Conservation (phyloP, 108 stramenopile genomes). For the Cyclotella distinguenda region DNA sequence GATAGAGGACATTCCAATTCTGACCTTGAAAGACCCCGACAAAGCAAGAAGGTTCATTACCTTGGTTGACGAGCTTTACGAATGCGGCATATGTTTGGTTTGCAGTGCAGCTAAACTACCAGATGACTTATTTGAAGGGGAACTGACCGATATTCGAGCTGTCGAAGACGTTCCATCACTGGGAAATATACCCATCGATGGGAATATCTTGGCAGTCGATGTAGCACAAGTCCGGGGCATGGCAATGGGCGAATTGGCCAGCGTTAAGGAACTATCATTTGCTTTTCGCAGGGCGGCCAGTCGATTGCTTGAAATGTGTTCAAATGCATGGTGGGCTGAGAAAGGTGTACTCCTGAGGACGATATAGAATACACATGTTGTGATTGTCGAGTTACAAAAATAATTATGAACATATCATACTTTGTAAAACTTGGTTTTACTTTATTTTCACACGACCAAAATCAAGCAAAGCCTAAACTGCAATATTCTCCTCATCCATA, state of each 20-base stretch:
- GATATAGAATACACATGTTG: too few species aligned
- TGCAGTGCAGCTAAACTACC: conserved; percentile 56
- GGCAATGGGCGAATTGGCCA: conserved; percentile 71
- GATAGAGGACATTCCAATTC: conserved; percentile 75
- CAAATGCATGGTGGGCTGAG: conserved; percentile 75
- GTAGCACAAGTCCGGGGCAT: conserved; percentile 51
- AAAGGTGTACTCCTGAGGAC: conserved; percentile 3
- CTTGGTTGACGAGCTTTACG: conserved; percentile 96
- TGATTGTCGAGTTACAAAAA: too few species aligned
- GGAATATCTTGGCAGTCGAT: conserved; percentile 52
- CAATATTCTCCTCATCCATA: too few species aligned
- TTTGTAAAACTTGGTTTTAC: too few species aligned
- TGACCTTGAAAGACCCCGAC: conserved; percentile 72
- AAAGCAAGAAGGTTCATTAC: conserved; percentile 95
- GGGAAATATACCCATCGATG: too few species aligned
- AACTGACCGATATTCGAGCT: too few species aligned
- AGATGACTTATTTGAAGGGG: conserved; percentile 50
- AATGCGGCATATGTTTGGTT: conserved; percentile 70
- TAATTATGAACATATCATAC: too few species aligned
- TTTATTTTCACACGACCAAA: too few species aligned
- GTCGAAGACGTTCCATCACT: too few species aligned
- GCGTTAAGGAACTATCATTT: conserved; percentile 81
- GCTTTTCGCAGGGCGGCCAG: conserved; percentile 84
- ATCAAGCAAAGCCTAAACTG: too few species aligned
- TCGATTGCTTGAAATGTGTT: conserved; percentile 86